Base-by-base conservation (phyloP, 176 grass and related monocot genomes). In the Themeda triandra region DNA sequence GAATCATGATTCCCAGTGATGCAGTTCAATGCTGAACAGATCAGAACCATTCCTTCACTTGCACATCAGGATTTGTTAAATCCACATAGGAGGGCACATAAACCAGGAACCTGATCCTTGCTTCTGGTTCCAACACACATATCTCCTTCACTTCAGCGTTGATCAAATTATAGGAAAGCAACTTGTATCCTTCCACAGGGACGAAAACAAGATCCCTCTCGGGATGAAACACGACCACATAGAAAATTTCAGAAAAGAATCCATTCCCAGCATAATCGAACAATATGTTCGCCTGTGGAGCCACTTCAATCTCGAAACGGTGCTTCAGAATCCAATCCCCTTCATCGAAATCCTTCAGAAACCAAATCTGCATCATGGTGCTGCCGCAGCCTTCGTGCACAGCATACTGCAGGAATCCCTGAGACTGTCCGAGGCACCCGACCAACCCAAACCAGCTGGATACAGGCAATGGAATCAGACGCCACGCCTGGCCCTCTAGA, bases 181-280 rank as follows among this genome's bases (percentile, higher is more conserved):
- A 12, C 73, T 37, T 76, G 62, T 77, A 35, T 53, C 82, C 72
- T 85, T 85, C 72, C 62, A 85, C 73, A 53, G 62, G 82, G 15
- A 85, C n/a, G 58, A 85, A 85, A 54, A 85, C 82, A 51, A 77
- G 17, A 85, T 85, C 82, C 63, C n/a, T 76, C 9, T 85, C 73
- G 0, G 82, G 73, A 66, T 85, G 82, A 77, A 85, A 76, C 13
- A 76, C 31, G 19, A 77, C 71, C 21, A 85, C 73, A 31, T 85
- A 75, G 42, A 77, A 76, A 68, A 54, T 54, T 31, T 77, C 44
- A 9, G 28, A 28, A 10, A 30, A 53, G 3, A 27, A 29, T 10
- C 4, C 45, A 42, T 39, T 17, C 23, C 60, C 31, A 25, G 60
- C 72, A n/a, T 84, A 77, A 35, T 77, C 59, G 0, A 77, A 66